Percentiles rank a stretch among this genome's conserved stretches.
Evolutionary conservation across 345 rosid species (phyloP).

Genomic region (Eucalyptus cloeziana): DNA sequence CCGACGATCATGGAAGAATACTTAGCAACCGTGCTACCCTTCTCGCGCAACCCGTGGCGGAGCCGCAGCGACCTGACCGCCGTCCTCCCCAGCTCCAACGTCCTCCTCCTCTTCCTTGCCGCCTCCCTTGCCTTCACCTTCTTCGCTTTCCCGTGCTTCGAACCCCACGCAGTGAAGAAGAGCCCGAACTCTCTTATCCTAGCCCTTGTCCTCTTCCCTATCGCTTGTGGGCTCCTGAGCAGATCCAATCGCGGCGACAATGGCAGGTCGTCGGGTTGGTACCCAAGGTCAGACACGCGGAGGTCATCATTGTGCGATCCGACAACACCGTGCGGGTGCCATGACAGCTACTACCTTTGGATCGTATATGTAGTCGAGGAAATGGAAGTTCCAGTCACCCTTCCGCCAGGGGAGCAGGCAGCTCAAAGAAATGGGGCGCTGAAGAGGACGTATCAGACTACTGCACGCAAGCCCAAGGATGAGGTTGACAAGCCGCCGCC

Average conservation of each 20-base stretch:
- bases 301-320: not conserved
- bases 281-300: constrained; percentile 2
- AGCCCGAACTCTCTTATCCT: constrained; percentile 67
- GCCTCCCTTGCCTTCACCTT: constrained; percentile 25
- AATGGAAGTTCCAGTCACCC: not conserved
- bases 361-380: not conserved
- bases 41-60: constrained; percentile 35
- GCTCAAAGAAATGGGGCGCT: not conserved
- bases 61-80: constrained; percentile 11
- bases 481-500: not conserved
- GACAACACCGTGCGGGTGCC: constrained; percentile 33
- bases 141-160: constrained; percentile 41
- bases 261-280: not conserved
- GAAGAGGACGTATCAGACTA: not conserved
- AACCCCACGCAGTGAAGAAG: constrained; percentile 45
- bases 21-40: constrained; percentile 38
- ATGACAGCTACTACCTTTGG: not conserved
- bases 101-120: constrained; percentile 13
- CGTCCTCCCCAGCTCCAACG: not conserved
- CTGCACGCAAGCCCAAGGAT: not conserved
- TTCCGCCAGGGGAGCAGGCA: not conserved
- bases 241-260: constrained; percentile 5
- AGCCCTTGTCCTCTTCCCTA: constrained; percentile 60
- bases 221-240: constrained; percentile 57
- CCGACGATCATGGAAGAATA: constrained; percentile 33